A percentile compares a stretch with the other conserved stretches of the same genome.
These are phyloP conservation scores for Aspergillus bombycis DNA, from an alignment of 2,329 filamentous ascomycete genomes.

Conservation along the genomic window DNA sequence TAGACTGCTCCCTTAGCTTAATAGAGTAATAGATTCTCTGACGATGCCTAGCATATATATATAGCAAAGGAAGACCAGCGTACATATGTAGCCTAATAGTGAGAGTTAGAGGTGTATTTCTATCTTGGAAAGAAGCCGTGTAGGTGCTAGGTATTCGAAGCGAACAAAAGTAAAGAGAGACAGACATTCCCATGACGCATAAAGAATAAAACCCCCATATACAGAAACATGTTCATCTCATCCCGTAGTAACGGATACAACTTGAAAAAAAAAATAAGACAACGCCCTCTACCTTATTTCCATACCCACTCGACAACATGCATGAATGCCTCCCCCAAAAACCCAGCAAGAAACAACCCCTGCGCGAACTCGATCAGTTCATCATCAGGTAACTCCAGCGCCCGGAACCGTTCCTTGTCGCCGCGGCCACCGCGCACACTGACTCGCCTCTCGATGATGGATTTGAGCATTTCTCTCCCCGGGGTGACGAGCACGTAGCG, in stretches of 20 bases:
- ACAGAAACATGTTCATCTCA: neutral
- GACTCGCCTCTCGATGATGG: slow-evolving; percentile 30
- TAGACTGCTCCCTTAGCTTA: too few species aligned
- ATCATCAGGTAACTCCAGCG: slow-evolving; percentile 24
- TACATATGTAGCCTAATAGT: too few species aligned
- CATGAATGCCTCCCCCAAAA: slow-evolving; percentile 34
- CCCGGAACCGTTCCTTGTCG: slow-evolving; percentile 27
- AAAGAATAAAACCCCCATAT: neutral
- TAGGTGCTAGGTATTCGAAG: neutral
- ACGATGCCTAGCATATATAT: too few species aligned
- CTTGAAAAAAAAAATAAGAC: neutral
- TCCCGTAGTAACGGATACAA: neutral
- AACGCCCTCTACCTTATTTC: slow-evolving; percentile 10
- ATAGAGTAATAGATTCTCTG: too few species aligned
- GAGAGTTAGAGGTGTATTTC: too few species aligned
- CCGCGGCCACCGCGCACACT: slow-evolving; percentile 25
- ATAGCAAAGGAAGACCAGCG: too few species aligned
- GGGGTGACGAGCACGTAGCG: slow-evolving; percentile 34
- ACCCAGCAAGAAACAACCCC: slow-evolving; percentile 29
- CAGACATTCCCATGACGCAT: neutral
- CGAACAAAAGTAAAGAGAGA: neutral
- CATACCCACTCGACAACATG: slow-evolving; percentile 37
- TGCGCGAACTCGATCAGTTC: slow-evolving; percentile 36
- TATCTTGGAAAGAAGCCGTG: too few species aligned
- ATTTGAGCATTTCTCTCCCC: slow-evolving; percentile 31